Evolutionary conservation across 78 protist species (phyloP).

Genomic region (Dictyostelium brefeldianum): DNA sequence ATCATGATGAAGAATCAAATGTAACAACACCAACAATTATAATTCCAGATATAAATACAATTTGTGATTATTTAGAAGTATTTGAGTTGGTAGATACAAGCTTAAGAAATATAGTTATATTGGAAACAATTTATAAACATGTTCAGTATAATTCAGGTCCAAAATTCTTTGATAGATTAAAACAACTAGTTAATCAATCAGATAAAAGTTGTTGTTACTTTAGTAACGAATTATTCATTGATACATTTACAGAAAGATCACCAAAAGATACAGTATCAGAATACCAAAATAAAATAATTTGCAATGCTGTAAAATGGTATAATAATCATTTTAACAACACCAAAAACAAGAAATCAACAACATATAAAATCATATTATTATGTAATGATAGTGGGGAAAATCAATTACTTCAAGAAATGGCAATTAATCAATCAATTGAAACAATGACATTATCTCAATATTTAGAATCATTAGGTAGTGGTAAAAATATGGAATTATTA

Average conservation of each 20-base stretch:
- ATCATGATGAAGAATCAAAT: neutral
- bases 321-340: slow-evolving; percentile 1
- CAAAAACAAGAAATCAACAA: too few relatives aligned
- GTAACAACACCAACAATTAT: neutral
- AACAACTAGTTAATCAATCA: slow-evolving; percentile 4
- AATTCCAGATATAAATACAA: slow-evolving; percentile 48
- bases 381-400: too few relatives aligned
- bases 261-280: neutral
- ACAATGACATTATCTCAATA: neutral
- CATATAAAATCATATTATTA: too few relatives aligned
- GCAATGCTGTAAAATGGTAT: slow-evolving; percentile 27
- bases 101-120: slow-evolving; percentile 18
- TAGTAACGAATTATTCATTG: slow-evolving; percentile 25
- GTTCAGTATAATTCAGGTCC: slow-evolving; percentile 65
- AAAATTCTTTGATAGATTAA: slow-evolving; percentile 54
- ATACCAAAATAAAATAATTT: neutral
- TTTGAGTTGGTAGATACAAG: slow-evolving; percentile 16
- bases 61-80: slow-evolving; percentile 34
- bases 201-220: slow-evolving; percentile 12
- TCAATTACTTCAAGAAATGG: too few relatives aligned
- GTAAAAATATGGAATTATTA: neutral
- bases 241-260: slow-evolving; percentile 32
- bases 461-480: neutral
- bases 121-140: slow-evolving; percentile 54
- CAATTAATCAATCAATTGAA: too few relatives aligned